Percentiles rank a stretch among this genome's conserved stretches.
Conservation (phyloP, 176 grass and related monocot species). For the Metroxylon sagu region DNA sequence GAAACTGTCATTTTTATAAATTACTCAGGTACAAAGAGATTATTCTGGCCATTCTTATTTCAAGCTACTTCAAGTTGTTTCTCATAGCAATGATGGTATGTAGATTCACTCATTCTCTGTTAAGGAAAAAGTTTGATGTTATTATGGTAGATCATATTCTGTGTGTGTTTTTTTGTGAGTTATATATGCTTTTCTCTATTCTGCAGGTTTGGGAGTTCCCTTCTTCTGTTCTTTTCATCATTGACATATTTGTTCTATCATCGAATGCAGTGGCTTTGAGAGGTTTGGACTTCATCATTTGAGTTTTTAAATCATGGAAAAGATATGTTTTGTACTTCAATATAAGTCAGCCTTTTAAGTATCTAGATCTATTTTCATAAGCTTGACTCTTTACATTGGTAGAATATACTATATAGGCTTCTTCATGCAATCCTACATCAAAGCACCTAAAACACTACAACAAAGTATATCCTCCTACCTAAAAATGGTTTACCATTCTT, state of each 20-base stretch:
- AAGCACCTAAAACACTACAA: no score
- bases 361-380: no score
- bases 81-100: slow-evolving; percentile 75
- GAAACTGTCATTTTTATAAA: slow-evolving; percentile 15
- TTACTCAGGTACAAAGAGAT: slow-evolving; percentile 52
- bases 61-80: slow-evolving; percentile 87
- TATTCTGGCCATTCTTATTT: slow-evolving; percentile 64
- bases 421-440: no score
- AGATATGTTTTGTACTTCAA: no score
- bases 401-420: no score
- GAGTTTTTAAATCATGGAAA: no score
- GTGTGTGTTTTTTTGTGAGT: background rate
- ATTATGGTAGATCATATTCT: no score
- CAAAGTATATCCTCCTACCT: no score
- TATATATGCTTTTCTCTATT: slow-evolving; percentile 17
- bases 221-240: slow-evolving; percentile 60
- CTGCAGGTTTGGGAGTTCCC: slow-evolving; percentile 88
- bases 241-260: slow-evolving; percentile 73
- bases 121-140: no score
- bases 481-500: no score
- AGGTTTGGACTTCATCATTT: slow-evolving; percentile 38
- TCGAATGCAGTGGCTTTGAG: slow-evolving; percentile 78
- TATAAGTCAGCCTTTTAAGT: no score
- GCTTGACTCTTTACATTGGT: no score
- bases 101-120: background rate